phyloP scores from a whole-genome alignment of 441 rosid species.

The Syzygium malaccense region DNA sequence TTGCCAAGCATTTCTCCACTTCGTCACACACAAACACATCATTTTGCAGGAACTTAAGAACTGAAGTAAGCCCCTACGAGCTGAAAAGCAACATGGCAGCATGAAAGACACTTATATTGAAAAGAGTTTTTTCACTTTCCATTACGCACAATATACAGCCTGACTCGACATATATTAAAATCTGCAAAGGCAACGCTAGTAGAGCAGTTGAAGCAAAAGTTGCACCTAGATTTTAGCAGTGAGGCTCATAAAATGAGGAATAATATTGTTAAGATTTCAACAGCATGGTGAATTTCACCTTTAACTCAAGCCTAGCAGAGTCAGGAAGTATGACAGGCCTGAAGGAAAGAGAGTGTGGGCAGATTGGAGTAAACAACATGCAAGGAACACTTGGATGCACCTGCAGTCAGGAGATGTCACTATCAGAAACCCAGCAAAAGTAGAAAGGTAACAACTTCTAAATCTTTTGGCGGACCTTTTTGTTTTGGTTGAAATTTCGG shows the following conservation, averaged over 20 bases:
- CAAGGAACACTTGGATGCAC: conserved; percentile 99
- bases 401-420: conserved; percentile 29
- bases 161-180: not conserved
- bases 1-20: not conserved
- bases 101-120: not conserved
- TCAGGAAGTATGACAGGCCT: conserved; percentile 98
- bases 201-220: not conserved
- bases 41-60: not conserved
- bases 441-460: not conserved
- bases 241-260: not conserved
- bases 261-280: not conserved
- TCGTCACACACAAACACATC: not conserved
- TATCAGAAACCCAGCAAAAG: not conserved
- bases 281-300: conserved; percentile 32
- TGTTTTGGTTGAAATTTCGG: not conserved
- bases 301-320: conserved; percentile 86
- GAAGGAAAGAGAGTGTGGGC: conserved; percentile 95
- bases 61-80: not conserved
- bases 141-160: not conserved
- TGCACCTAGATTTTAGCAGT: not conserved
- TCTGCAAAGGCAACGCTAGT: not conserved
- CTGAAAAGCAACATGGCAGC: not conserved
- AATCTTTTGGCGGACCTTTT: not conserved
- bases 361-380: conserved; percentile 95
- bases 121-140: not conserved